These are phyloP conservation scores for Knufia fluminis DNA, from an alignment of 2,329 filamentous ascomycete genomes.

Conservation along the genomic window DNA sequence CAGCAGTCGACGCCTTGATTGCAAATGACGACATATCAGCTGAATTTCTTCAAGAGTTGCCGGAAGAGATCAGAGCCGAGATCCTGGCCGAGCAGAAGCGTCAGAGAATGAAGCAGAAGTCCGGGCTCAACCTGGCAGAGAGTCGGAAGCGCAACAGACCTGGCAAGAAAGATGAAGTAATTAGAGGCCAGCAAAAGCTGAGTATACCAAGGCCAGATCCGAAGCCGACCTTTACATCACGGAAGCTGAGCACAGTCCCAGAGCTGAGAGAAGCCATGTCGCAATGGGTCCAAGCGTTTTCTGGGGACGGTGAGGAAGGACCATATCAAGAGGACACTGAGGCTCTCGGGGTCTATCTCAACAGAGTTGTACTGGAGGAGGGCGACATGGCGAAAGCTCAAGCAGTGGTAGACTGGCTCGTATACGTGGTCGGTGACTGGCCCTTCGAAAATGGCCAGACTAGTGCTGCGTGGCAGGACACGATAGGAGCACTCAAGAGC, in stretches of 20 bases:
- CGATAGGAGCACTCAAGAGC: conserved; percentile 33
- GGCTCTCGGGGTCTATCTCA: conserved; percentile 64
- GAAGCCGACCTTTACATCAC: conserved; percentile 54
- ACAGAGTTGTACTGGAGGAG: conserved; percentile 64
- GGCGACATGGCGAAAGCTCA: conserved; percentile 66
- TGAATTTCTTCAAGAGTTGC: conserved; percentile 72
- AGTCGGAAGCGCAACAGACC: conserved; percentile 22
- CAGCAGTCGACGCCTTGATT: conserved; percentile 18
- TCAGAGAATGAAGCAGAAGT: conserved; percentile 48
- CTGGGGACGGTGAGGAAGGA: conserved; percentile 67
- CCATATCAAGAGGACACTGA: conserved; percentile 71
- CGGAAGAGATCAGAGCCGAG: conserved; percentile 69
- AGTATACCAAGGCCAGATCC: conserved; percentile 42
- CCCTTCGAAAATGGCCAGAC: conserved; percentile 32
- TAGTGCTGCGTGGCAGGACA: conserved; percentile 36
- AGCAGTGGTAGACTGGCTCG: conserved; percentile 58
- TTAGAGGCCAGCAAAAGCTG: conserved; percentile 31
- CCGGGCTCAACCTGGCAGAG: conserved; percentile 39
- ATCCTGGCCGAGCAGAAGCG: conserved; percentile 65
- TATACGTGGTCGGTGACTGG: conserved; percentile 32
- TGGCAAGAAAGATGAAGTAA: conserved; percentile 11
- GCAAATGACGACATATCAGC: conserved; percentile 45
- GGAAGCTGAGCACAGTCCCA: conserved; percentile 43
- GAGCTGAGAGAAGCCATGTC: conserved; percentile 67
- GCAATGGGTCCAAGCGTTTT: conserved; percentile 67